phyloP scores from a whole-genome alignment of 2,329 filamentous ascomycete genomes.

The Metarhizium anisopliae region DNA sequence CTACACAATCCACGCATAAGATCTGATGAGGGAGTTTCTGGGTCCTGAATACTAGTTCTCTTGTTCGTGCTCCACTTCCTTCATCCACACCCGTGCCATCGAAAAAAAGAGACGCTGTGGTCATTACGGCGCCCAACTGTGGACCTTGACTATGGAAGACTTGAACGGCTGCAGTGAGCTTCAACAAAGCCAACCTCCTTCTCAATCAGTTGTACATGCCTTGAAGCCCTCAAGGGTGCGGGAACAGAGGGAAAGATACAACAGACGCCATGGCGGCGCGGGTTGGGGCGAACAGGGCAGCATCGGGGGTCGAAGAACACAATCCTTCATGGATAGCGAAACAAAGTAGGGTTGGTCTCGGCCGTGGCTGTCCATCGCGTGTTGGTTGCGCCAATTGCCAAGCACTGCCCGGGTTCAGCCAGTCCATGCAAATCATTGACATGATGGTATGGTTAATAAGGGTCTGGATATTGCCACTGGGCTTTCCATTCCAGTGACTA shows the following conservation, averaged over 20 bases:
- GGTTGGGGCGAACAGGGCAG: neutral
- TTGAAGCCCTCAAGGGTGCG: neutral
- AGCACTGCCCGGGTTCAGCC: neutral
- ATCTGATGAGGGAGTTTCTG: neutral
- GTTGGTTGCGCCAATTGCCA: neutral
- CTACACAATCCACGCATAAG: neutral
- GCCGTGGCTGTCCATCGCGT: neutral
- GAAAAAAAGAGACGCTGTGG: neutral
- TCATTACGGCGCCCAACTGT: conserved; percentile 2
- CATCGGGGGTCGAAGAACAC: neutral
- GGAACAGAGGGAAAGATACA: neutral
- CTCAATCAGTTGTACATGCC: neutral
- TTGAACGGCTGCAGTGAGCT: neutral
- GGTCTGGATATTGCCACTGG: neutral
- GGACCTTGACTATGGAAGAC: neutral
- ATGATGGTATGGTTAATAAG: neutral
- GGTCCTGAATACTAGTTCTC: neutral
- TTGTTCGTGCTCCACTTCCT: neutral
- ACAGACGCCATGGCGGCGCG: neutral
- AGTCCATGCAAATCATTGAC: neutral
- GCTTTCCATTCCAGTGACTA: too few relatives aligned
- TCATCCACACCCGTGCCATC: neutral
- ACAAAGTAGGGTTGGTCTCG: neutral
- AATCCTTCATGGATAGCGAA: neutral
- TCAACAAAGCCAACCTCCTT: neutral